Base-by-base conservation (phyloP, 208 protist genomes). In the Spongospora subterranea region DNA sequence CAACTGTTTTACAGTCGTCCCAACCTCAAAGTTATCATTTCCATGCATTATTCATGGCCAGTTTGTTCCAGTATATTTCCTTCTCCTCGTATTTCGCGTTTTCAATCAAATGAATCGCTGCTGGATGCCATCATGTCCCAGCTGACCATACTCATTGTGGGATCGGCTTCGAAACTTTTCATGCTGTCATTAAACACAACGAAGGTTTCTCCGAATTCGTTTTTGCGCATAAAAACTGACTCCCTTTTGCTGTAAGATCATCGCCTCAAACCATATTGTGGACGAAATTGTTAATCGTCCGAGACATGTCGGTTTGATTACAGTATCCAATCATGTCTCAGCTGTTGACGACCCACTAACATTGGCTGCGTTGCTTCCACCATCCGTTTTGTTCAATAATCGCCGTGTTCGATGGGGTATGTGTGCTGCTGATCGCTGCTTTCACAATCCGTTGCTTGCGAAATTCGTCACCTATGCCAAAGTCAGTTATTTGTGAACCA, bases 261-360 rank as follows among this genome's bases (percentile, higher is more conserved):
- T 65, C 54, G 54, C 54, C 17, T 29, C 20, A 65, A 17, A 29
- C 29, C 54, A 32, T 65, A 17, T 65, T 65, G 54, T 32, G 29
- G 54, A 29, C 54, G n/a, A n/a, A 17, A 29, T 65, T 29, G 29
- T 29, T 29, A 29, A 65, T 17, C 54, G 54, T 29, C 54, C 54
- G 20, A 29, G 20, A 65, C 17, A 65, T 29, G 20, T 17, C 20
- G 54, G 54, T 29, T 29, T 65, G 29, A 29, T 65, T 32, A 65
- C 54, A 32, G 54, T 65, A 29, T 65, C 54, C 54, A 65, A 65
- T 65, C 54, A 65, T 65, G 54, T 65, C 17, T 65, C 54, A 17
- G 54, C 54, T 65, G 20, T 65, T 17, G 54, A 65, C 29, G 54
- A 65, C 54, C 54, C 54, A 29, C 29, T 65, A 29, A 65, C 54